Evolutionary conservation across 306 rosid species (phyloP), one percentile per base, ranked within the genome.

Genomic region (Ormosia semicastrata): DNA sequence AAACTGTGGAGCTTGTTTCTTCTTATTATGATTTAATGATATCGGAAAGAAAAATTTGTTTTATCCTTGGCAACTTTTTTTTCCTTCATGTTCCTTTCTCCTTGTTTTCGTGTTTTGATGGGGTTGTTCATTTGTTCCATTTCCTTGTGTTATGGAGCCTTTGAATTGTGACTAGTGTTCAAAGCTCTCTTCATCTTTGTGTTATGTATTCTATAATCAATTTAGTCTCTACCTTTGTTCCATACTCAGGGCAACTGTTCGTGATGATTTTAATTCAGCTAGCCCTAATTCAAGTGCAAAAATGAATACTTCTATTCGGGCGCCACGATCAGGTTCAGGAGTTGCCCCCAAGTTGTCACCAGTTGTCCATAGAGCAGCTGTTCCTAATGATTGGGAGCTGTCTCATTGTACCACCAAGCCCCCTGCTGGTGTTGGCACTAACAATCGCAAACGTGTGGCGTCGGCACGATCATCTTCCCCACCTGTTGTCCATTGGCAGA

Each of bases 401-500:
- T 85, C 92, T 59, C 86, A 84, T 64, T 87, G 98, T 83, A 75
- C 87, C 60, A 84, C 81, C 86, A 94, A 90, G 89, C 95, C 95
- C 49, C 89, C 92, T 75, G 80, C 94, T 77, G 85, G 79, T 63
- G 89, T 80, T 43, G 89, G 97, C 67, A 86, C 87, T 52, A 92
- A 82, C 85, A 90, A 91, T 85, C 93, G 96, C 43, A 94, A 94
- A 78, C 92, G 97, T 30, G 79, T 49, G 86, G 82, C 88, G 41
- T 88, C 96, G 3, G 80, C 89, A 49, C 84, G 88, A 47, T 92
- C 98, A 79, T 91, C 97, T 50, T 94, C 98, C 18, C 97, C 98
- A 44, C 96, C 98, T 56, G 94, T 89, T 83, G 85, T 87, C 77
- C 88, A 85, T 8, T 92, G 96, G 81, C 96, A 94, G 87, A 88